Base-by-base conservation (phyloP, 23 red algal species). In the Gracilaria domingensis region DNA sequence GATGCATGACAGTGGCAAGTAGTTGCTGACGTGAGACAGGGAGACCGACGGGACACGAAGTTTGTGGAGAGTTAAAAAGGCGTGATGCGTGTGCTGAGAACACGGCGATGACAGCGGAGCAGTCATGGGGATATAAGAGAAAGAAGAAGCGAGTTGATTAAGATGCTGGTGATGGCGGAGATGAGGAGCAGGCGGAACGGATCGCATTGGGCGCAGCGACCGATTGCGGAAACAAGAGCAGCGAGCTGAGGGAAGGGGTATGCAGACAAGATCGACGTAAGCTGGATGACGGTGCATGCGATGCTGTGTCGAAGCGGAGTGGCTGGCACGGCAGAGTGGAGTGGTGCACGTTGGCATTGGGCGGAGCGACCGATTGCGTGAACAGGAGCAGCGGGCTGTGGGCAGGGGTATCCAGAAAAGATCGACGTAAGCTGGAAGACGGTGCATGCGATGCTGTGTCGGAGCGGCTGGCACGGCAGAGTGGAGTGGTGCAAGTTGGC, bases 121-220 rank as follows among this genome's bases (percentile, higher is more conserved):
- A n/a, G n/a, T n/a, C n/a, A n/a, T n/a, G n/a, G n/a, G n/a, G n/a
- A 25, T 75, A 75, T 48, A 75, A 26, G 80, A 65, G 76, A 53
- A 21, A 81, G 48, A 51, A 59, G 16, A 83, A 73, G 77, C 4
- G 88, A 50, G 88, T 81, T 51, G 33, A 34, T 57, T n/a, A 81
- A 62, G 9, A 81, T 49, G 20, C 78, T 81, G 56, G 78, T 81
- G 32, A 81, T 81, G 35, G 45, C 50, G 20, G 78, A 18, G 56
- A 29, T 57, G 50, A 60, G 50, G 78, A 57, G 16, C 16, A 81
- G 78, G 5, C 78, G 78, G 13, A 45, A 47, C 13, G 70, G 70
- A 25, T n/a, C 24, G 28, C 60, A 26, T 7, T 26, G n/a, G 60
- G 26, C 25, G 24, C 25, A 66, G 60, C 60, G 60, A 66, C 60